phyloP scores from a whole-genome alignment of 2,329 filamentous ascomycete genomes.

The Onygena corvina region DNA sequence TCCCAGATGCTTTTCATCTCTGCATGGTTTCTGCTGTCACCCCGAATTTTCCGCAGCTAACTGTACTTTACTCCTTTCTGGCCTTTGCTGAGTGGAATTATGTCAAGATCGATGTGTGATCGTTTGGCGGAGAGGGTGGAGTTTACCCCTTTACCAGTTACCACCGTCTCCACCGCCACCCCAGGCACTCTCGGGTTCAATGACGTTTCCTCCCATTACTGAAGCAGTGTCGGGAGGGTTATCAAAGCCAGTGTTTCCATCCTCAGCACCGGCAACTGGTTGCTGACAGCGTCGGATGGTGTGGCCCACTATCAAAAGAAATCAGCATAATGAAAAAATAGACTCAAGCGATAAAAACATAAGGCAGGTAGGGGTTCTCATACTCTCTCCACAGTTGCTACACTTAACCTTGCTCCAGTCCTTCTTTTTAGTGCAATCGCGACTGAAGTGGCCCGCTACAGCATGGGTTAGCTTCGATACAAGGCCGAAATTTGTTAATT shows the following conservation, averaged over 20 bases:
- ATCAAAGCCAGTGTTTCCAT: conserved; percentile 15
- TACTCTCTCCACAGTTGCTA: conserved; percentile 35
- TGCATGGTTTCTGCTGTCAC: too few species aligned
- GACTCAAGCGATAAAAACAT: background rate
- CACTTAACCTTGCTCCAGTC: conserved; percentile 37
- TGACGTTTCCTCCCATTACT: background rate
- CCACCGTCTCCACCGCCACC: background rate
- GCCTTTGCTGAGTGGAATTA: too few species aligned
- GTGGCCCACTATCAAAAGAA: conserved; percentile 30
- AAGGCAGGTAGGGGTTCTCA: conserved; percentile 14
- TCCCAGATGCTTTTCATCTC: background rate
- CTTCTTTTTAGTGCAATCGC: conserved; percentile 34
- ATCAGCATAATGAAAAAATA: conserved; percentile 11
- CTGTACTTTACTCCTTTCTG: too few species aligned
- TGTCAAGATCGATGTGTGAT: too few species aligned
- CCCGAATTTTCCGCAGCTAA: too few species aligned
- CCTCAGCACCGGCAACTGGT: conserved; percentile 16
- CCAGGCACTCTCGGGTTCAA: conserved; percentile 1
- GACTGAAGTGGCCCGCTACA: conserved; percentile 32
- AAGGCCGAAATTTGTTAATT: conserved; percentile 8
- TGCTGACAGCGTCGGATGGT: conserved; percentile 30
- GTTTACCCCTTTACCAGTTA: conserved; percentile 1
- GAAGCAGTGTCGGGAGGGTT: background rate
- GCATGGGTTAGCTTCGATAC: conserved; percentile 6
- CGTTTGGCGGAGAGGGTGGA: too few species aligned